Evolutionary conservation across 306 rosid species (phyloP).

Genomic region (Datisca glomerata): DNA sequence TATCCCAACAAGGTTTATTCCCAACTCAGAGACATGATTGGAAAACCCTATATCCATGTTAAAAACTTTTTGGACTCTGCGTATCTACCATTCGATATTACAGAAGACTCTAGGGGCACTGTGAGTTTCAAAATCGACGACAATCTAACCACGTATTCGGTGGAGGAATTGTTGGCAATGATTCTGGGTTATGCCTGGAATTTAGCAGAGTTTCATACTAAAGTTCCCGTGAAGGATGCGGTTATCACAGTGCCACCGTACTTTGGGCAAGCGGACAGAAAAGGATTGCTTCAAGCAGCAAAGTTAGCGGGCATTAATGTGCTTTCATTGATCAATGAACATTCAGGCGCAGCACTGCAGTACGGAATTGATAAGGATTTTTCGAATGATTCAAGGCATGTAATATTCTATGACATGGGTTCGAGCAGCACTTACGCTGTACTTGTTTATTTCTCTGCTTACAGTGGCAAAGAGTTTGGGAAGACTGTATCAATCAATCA

Average conservation of each 20-base stretch:
- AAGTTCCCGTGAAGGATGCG: conserved; percentile 62
- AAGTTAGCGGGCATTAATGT: conserved; percentile 75
- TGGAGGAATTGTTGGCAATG: conserved; percentile 84
- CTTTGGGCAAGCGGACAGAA: conserved; percentile 87
- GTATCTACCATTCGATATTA: conserved; percentile 60
- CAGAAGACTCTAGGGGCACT: conserved; percentile 54
- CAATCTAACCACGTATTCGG: conserved; percentile 31
- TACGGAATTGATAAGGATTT: conserved; percentile 96
- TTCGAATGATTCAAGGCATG: conserved; percentile 70
- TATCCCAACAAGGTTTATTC: conserved; percentile 82
- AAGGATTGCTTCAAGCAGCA: conserved; percentile 70
- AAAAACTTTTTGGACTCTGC: conserved; percentile 41
- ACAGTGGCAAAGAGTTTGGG: conserved; percentile 69
- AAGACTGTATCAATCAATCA: conserved; percentile 71
- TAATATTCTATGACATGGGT: conserved; percentile 93
- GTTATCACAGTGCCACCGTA: conserved; percentile 90
- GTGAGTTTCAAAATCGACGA: conserved; percentile 44
- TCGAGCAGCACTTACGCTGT: conserved; percentile 86
- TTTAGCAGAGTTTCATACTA: conserved; percentile 83
- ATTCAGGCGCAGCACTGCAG: conserved; percentile 95
- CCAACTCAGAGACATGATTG: conserved; percentile 66
- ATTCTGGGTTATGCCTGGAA: conserved; percentile 47
- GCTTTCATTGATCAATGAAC: conserved; percentile 75
- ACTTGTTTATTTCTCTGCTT: conserved; percentile 72
- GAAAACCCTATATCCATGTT: conserved; percentile 44